A percentile compares a stretch with the other conserved stretches of the same genome.
Evolutionary conservation across 2,329 filamentous ascomycete species (phyloP).

Genomic region (Colletotrichum zoysiae): DNA sequence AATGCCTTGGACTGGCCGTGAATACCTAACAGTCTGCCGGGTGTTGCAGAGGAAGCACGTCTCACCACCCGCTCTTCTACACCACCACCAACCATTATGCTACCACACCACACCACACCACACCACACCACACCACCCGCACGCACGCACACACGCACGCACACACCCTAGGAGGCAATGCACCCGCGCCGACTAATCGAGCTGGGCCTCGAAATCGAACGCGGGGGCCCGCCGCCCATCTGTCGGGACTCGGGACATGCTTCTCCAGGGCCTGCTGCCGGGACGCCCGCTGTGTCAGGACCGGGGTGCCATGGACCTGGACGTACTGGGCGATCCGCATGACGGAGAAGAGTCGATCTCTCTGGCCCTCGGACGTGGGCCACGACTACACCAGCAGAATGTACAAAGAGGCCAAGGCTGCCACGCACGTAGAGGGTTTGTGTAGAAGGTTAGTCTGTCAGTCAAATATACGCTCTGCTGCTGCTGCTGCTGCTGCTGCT

Average conservation of each 20-base stretch:
- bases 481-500: not conserved
- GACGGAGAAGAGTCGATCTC: not conserved
- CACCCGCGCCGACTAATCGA: constrained; percentile 24
- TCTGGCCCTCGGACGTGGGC: not conserved
- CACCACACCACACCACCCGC: not conserved
- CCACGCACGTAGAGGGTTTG: no score
- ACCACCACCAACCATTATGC: no score
- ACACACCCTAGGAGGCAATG: constrained; percentile 21
- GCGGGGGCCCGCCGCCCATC: constrained; percentile 2
- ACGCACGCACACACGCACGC: not conserved
- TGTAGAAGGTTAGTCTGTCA: not conserved
- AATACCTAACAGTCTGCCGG: not conserved
- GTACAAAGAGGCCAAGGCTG: constrained; percentile 5
- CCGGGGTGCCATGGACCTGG: not conserved
- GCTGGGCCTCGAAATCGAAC: not conserved
- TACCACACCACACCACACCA: not conserved
- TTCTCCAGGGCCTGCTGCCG: constrained; percentile 28
- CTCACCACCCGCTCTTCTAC: not conserved
- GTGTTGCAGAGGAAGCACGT: not conserved
- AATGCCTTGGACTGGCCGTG: not conserved
- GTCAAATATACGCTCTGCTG: not conserved
- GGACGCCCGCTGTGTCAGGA: constrained; percentile 12
- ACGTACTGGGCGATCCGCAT: not conserved
- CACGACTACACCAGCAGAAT: not conserved
- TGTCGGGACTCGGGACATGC: constrained; percentile 23